Evolutionary conservation across 768 basidiomycete genomes (phyloP), one percentile per base, ranked within the genome.

Genomic region (Boletus subparvulus): DNA sequence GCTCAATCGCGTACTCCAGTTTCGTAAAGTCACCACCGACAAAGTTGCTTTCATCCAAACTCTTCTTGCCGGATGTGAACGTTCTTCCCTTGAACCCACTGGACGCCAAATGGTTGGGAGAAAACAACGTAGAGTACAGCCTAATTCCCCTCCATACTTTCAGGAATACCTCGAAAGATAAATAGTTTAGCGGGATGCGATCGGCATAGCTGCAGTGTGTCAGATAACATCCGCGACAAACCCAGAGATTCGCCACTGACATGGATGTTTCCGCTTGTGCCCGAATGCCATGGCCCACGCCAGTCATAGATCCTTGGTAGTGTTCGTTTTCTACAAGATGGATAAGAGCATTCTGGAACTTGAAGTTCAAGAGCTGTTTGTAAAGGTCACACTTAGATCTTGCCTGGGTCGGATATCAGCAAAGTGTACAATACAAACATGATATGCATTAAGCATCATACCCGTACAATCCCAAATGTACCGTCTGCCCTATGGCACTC

Each of bases 1-100:
- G 84, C 58, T 94, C 91, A 49, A 94, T 84, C 12, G 92, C 96
- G 67, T 98, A 98, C 69, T 98, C 94, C 19, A 83, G 62, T 9
- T 74, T 74, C 4, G 78, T 68, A 52, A 82, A 83, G 64, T 88
- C 83, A 11, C 73, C 74, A 13, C 81, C 86, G 28, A 83, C 61
- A 5, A 81, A 81, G 4, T 80, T 82, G 50, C 80, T 78, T 42
- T 84, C 83, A 28, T 86, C 82, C 6, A 75, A 51, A 41, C 72
- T 70, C 59, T 80, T 61, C 55, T 56, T 56, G 33, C 47, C 47
- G 9, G 58, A 45, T 16, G 28, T 54, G 24, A 33, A 33, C n/a
- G 52, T 17, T 35, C 39, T 52, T 40, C 33, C 58, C 32, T 41
- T 50, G 35, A 44, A 12, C 41, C 54, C 54, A 47, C 32, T 37